Conservation (phyloP, 768 basidiomycete genomes). For the Auricularia heimuer region DNA sequence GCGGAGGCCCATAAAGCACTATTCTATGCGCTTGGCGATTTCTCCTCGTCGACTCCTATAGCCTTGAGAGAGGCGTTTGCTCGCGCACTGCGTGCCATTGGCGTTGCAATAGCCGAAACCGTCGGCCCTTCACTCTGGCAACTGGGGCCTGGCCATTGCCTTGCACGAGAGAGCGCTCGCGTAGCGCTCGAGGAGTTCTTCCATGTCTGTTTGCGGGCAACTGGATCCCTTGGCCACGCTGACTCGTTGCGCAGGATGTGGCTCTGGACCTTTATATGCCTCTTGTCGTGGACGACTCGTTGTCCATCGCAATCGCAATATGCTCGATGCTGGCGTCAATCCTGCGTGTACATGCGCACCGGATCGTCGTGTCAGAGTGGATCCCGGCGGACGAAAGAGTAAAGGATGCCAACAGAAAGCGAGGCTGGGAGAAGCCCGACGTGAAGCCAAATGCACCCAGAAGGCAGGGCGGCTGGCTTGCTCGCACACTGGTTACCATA, state of each 20-base stretch:
- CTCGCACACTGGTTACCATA: slow-evolving; percentile 38
- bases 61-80: slow-evolving; percentile 47
- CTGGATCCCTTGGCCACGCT: background rate
- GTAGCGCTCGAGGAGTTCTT: slow-evolving; percentile 51
- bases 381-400: slow-evolving; percentile 45
- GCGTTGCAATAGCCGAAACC: slow-evolving; percentile 51
- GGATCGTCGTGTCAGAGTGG: slow-evolving; percentile 50
- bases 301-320: slow-evolving; percentile 37
- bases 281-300: slow-evolving; percentile 37
- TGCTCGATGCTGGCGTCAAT: slow-evolving; percentile 49
- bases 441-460: slow-evolving; percentile 28
- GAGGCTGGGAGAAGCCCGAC: slow-evolving; percentile 67
- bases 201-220: slow-evolving; percentile 30
- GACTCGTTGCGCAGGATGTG: slow-evolving; percentile 32
- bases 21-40: slow-evolving; percentile 48
- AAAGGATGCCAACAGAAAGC: slow-evolving; percentile 31
- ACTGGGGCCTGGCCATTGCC: slow-evolving; percentile 35
- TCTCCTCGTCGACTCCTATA: slow-evolving; percentile 28
- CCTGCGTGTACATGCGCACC: slow-evolving; percentile 40
- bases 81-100: slow-evolving; percentile 52
- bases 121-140: slow-evolving; percentile 66
- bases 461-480: slow-evolving; percentile 50
- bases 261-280: slow-evolving; percentile 61
- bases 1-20: slow-evolving; percentile 51
- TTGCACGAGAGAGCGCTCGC: slow-evolving; percentile 40